These are phyloP conservation scores for Coleophoma crateriformis DNA, from an alignment of 2,329 filamentous ascomycete species.

Conservation along the genomic window DNA sequence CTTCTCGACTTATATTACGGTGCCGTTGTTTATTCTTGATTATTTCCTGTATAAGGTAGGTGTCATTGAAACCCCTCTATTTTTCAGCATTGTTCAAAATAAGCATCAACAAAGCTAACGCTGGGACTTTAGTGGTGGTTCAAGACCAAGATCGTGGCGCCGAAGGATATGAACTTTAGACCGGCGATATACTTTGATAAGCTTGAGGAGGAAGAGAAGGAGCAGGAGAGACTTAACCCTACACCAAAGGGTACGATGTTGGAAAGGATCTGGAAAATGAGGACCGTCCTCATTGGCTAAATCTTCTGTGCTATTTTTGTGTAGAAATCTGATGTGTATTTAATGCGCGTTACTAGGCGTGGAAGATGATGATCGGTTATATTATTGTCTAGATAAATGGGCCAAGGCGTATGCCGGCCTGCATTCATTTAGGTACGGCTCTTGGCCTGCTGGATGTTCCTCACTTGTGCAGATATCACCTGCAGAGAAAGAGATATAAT, in stretches of 20 bases:
- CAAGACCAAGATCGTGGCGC: constrained; percentile 4
- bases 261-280: constrained; percentile 3
- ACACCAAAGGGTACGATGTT: neutral
- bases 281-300: neutral
- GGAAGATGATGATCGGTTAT: too few relatives aligned
- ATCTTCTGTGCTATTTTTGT: too few relatives aligned
- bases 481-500: too few relatives aligned
- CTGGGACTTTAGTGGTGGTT: neutral
- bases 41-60: constrained; percentile 4
- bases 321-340: too few relatives aligned
- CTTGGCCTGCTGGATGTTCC: too few relatives aligned
- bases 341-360: too few relatives aligned
- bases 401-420: too few relatives aligned
- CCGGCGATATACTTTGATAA: constrained; percentile 4
- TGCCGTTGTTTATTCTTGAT: constrained; percentile 3
- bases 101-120: neutral
- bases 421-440: too few relatives aligned
- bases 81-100: neutral
- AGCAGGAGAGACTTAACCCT: constrained; percentile 1
- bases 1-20: constrained; percentile 5
- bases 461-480: too few relatives aligned
- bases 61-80: neutral
- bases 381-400: too few relatives aligned
- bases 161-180: constrained; percentile 5
- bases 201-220: constrained; percentile 1